Evolutionary conservation across 2,329 filamentous ascomycete species (phyloP), one percentile per base, ranked within the genome.

Genomic region (Diaporthe sp.): DNA sequence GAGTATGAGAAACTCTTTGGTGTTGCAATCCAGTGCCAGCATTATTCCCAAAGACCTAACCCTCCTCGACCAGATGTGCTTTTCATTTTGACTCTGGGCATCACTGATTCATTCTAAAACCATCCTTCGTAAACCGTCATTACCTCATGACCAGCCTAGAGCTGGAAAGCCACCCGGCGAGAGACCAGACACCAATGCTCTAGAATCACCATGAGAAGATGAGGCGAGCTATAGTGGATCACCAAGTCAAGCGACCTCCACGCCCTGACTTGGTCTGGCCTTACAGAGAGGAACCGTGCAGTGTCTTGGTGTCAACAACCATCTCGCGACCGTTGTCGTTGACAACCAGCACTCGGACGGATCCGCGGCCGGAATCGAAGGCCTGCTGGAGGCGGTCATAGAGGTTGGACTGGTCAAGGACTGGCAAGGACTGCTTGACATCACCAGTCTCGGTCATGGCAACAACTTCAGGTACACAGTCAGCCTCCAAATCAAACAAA

Each of bases 371-470:
- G 81, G 95, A 93, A 87, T 95, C 93, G 86, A 98, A 99, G 80
- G 95, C 92, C 80, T 94, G 91, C 82, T 91, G 88, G 80, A 99
- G 94, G 82, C 96, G 95, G 80, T 88, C 85, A 90, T 93, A 95
- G 80, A 99, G 93, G 87, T 92, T 92, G 86, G 94, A 97, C 92
- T 99, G 97, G 89, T 98, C 95, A 85, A 98, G 93, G 86, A 99
- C 95, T 76, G 94, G 92, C 76, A 99, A 91, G 82, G 91, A 92
- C 88, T 98, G 96, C 94, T 98, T 98, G 90, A 99, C 95, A 85
- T 99, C 96, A 82, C 97, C 96, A 79, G 93, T 95, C 94, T 99
- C 97, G 85, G 97, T 99, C 96, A 99, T 98, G 90, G 96, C 96
- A 80, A 97, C 95, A 83, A 99, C 87, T 84, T 77, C 12, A n/a